Conservation (phyloP, 768 basidiomycete species). For the Nidularia sp. region DNA sequence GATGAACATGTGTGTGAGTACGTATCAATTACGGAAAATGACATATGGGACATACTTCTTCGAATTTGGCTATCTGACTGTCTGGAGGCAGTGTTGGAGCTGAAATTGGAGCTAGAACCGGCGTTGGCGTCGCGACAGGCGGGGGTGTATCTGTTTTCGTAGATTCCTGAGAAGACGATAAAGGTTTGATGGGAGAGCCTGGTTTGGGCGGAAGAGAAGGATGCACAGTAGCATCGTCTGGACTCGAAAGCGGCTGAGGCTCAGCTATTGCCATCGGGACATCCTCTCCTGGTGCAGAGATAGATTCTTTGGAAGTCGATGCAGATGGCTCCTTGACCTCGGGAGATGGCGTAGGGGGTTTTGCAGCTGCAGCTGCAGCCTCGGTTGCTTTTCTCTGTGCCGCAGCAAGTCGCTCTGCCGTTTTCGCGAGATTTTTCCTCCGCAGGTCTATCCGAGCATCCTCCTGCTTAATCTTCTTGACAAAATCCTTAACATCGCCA, state of each 20-base stretch:
- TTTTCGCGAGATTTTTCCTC: conserved; percentile 31
- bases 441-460: conserved; percentile 58
- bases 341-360: conserved; percentile 9
- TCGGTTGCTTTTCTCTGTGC: conserved; percentile 21
- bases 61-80: conserved; percentile 49
- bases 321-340: conserved; percentile 10
- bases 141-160: conserved; percentile 16
- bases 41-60: conserved; percentile 47
- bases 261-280: conserved; percentile 12
- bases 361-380: conserved; percentile 14
- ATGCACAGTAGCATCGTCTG: conserved; percentile 45
- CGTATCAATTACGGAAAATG: conserved; percentile 5
- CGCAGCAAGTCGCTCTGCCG: conserved; percentile 21
- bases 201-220: conserved; percentile 75
- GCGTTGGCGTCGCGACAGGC: conserved; percentile 12
- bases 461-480: conserved; percentile 66
- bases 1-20: conserved; percentile 3
- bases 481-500: conserved; percentile 71
- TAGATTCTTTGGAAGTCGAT: not conserved
- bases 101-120: conserved; percentile 19
- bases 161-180: conserved; percentile 20
- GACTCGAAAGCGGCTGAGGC: conserved; percentile 22
- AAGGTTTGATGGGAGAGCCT: conserved; percentile 27
- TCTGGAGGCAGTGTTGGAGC: conserved; percentile 31
- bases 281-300: not conserved